phyloP scores from a whole-genome alignment of 345 rosid species.

The Citrus cavaleriei region DNA sequence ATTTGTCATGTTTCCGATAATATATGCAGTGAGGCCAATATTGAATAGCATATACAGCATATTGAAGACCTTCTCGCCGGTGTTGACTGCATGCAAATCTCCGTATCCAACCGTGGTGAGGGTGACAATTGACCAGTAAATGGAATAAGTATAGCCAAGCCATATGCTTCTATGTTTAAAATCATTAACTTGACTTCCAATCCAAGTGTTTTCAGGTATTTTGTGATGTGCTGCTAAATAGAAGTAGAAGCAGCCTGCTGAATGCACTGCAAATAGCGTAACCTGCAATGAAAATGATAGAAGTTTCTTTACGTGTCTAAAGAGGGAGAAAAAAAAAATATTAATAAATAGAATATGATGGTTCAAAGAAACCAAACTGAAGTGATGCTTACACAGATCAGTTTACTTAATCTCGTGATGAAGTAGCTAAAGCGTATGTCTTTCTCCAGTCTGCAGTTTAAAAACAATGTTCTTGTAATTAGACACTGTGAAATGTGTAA shows the following conservation, averaged over 20 bases:
- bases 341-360: background rate
- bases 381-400: constrained; percentile 53
- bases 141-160: constrained; percentile 85
- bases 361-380: background rate
- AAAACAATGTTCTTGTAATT: too few species aligned
- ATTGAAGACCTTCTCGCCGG: constrained; percentile 68
- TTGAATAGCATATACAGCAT: constrained; percentile 85
- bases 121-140: constrained; percentile 93
- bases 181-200: constrained; percentile 47
- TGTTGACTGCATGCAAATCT: constrained; percentile 71
- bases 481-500: too few species aligned
- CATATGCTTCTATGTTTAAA: constrained; percentile 70
- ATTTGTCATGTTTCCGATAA: constrained; percentile 93
- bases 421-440: constrained; percentile 76
- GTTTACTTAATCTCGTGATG: constrained; percentile 53
- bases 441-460: constrained; percentile 67
- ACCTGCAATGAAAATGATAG: constrained; percentile 44
- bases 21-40: constrained; percentile 80
- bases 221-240: constrained; percentile 66
- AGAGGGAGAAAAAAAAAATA: background rate
- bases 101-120: constrained; percentile 93
- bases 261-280: constrained; percentile 70
- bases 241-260: constrained; percentile 79
- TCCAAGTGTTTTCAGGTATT: constrained; percentile 53
- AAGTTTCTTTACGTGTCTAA: too few species aligned